A percentile compares a stretch with the other conserved stretches of the same genome.
phyloP scores from a whole-genome alignment of 73 alveolate genomes.

The Loxodes magnus region DNA sequence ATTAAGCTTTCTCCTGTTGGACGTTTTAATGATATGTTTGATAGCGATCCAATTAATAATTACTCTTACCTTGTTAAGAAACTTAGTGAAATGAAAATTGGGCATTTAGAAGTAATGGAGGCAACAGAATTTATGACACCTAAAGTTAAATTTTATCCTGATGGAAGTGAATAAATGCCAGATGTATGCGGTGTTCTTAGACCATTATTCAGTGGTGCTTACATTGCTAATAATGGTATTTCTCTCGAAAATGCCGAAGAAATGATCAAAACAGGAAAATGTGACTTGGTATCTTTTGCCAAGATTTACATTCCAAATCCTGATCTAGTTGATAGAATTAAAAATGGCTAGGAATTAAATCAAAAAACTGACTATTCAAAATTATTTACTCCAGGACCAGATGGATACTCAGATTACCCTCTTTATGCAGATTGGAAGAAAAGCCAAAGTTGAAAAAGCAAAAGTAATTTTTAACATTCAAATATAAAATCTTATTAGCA shows the following conservation, averaged over 20 bases:
- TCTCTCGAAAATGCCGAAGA: slow-evolving; percentile 24
- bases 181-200: slow-evolving; percentile 19
- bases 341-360: slow-evolving; percentile 19
- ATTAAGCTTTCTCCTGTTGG: too few relatives aligned
- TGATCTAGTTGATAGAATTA: slow-evolving; percentile 24
- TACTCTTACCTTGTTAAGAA: slow-evolving; percentile 20
- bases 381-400: slow-evolving; percentile 17
- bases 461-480: too few relatives aligned
- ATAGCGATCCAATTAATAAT: too few relatives aligned
- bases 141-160: slow-evolving; percentile 16
- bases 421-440: slow-evolving; percentile 9
- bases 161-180: slow-evolving; percentile 18
- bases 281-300: slow-evolving; percentile 29
- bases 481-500: too few relatives aligned
- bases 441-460: too few relatives aligned
- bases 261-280: slow-evolving; percentile 16
- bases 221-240: slow-evolving; percentile 20
- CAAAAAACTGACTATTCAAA: slow-evolving; percentile 14
- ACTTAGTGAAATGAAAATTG: slow-evolving; percentile 27
- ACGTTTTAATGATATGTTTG: too few relatives aligned
- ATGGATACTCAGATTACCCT: slow-evolving; percentile 31
- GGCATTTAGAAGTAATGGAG: slow-evolving; percentile 23
- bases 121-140: too few relatives aligned
- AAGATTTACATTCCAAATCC: slow-evolving; percentile 19
- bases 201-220: slow-evolving; percentile 15